Percentiles rank a stretch among this genome's conserved stretches.
phyloP scores from a whole-genome alignment of 148 eudicot species.

The Cornus florida region DNA sequence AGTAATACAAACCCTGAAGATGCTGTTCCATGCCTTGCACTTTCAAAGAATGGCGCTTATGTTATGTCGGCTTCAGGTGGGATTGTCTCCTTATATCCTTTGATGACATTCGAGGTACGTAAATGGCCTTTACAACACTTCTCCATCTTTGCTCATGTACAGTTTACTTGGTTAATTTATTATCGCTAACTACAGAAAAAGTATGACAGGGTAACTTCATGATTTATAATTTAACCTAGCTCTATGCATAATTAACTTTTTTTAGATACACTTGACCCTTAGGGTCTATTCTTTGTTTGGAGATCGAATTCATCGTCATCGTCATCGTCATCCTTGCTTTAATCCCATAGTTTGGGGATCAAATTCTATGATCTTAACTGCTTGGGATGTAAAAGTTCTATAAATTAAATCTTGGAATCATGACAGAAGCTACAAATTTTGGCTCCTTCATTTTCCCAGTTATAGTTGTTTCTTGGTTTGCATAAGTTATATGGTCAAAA shows the following conservation, averaged over 20 bases:
- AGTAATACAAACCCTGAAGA: constrained; percentile 9
- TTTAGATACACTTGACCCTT: too few species aligned
- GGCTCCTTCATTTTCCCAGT: not conserved
- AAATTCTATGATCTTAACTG: not conserved
- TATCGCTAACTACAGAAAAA: not conserved
- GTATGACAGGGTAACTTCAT: not conserved
- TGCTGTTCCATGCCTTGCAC: constrained; percentile 15
- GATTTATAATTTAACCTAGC: not conserved
- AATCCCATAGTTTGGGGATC: not conserved
- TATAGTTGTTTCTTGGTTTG: too few species aligned
- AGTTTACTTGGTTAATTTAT: not conserved
- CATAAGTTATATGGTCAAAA: not conserved
- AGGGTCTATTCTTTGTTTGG: not conserved
- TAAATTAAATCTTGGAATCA: not conserved
- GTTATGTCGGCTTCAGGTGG: constrained; percentile 18
- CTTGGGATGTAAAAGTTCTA: not conserved
- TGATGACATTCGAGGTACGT: constrained; percentile 15
- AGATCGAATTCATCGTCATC: too few species aligned
- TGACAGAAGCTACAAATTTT: too few species aligned
- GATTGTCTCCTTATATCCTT: constrained; percentile 4
- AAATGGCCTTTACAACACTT: not conserved
- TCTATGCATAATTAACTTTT: not conserved
- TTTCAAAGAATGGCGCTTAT: constrained; percentile 15
- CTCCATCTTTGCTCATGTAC: not conserved
- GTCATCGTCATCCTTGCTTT: too few species aligned